Percentiles rank a stretch among this genome's conserved stretches.
Evolutionary conservation across 192 early-diverging fungal species (phyloP).

Genomic region (Coemansia sp.): DNA sequence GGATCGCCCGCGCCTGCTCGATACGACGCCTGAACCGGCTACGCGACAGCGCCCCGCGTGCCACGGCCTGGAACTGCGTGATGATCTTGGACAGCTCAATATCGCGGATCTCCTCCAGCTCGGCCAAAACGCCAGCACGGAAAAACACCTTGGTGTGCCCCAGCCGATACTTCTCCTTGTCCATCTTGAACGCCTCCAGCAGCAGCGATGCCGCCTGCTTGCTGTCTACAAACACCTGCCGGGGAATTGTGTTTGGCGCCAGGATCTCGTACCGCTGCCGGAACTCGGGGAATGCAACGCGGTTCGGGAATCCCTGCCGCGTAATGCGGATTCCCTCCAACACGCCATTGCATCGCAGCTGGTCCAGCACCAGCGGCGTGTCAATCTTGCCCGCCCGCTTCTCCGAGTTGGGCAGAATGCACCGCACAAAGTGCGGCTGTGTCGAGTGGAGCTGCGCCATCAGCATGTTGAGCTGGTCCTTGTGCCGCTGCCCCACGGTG

Average conservation of each 20-base stretch:
- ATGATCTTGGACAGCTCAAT: constrained; percentile 79
- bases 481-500: constrained; percentile 92
- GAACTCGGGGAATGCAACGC: constrained; percentile 90
- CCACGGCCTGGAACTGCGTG: constrained; percentile 79
- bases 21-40: constrained; percentile 61
- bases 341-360: constrained; percentile 95
- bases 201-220: constrained; percentile 78
- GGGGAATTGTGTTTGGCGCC: constrained; percentile 71
- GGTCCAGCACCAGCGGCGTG: constrained; percentile 84
- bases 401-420: constrained; percentile 93
- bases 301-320: constrained; percentile 91
- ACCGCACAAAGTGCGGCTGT: constrained; percentile 96
- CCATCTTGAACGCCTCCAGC: constrained; percentile 72
- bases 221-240: constrained; percentile 84
- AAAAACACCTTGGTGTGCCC: constrained; percentile 97
- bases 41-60: constrained; percentile 81
- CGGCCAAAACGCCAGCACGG: constrained; percentile 88
- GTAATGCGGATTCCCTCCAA: constrained; percentile 96
- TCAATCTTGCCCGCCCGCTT: constrained; percentile 83
- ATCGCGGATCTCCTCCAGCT: constrained; percentile 91
- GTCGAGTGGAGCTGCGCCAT: constrained; percentile 91
- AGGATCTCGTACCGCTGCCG: constrained; percentile 91
- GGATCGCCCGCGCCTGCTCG: constrained; percentile 83
- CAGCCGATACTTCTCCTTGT: constrained; percentile 78
- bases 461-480: constrained; percentile 84